Conservation (phyloP, 768 basidiomycete genomes). For the Boletus pseudo-olivaceus region DNA sequence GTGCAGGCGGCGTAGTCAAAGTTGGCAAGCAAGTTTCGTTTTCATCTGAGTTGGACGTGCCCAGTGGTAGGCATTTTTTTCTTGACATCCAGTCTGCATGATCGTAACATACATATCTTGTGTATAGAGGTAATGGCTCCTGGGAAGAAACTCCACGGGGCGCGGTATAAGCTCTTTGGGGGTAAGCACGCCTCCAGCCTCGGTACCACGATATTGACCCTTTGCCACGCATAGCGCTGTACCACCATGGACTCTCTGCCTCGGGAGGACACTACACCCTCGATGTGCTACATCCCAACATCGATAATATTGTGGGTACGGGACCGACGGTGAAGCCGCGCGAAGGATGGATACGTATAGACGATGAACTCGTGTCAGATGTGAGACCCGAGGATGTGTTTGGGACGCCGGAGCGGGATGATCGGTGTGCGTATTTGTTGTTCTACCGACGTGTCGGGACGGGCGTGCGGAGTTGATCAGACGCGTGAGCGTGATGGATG, state of each 20-base stretch:
- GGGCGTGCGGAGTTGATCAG: constrained; percentile 13
- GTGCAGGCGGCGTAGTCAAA: constrained; percentile 77
- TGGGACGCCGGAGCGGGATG: constrained; percentile 43
- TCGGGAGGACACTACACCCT: constrained; percentile 95
- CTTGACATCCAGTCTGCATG: background rate
- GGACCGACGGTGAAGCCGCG: constrained; percentile 31
- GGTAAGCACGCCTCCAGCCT: constrained; percentile 42
- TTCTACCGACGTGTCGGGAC: constrained; percentile 68
- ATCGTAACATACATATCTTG: background rate
- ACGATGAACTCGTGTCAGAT: constrained; percentile 85
- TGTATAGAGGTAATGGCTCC: constrained; percentile 58
- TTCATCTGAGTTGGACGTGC: constrained; percentile 73
- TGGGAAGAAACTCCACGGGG: constrained; percentile 42
- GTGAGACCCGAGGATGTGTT: constrained; percentile 73
- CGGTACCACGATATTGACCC: background rate
- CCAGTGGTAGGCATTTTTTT: constrained; percentile 44
- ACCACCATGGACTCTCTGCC: constrained; percentile 90
- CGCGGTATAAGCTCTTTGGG: constrained; percentile 79
- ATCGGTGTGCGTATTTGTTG: constrained; percentile 81
- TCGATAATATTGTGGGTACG: constrained; percentile 37
- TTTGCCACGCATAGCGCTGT: constrained; percentile 53
- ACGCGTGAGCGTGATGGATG: background rate
- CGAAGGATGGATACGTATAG: constrained; percentile 88
- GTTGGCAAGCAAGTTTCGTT: constrained; percentile 79
- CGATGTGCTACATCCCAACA: constrained; percentile 75